These are phyloP conservation scores for Chalciporus sphaerocephalus DNA, from an alignment of 768 basidiomycete genomes.

Conservation along the genomic window DNA sequence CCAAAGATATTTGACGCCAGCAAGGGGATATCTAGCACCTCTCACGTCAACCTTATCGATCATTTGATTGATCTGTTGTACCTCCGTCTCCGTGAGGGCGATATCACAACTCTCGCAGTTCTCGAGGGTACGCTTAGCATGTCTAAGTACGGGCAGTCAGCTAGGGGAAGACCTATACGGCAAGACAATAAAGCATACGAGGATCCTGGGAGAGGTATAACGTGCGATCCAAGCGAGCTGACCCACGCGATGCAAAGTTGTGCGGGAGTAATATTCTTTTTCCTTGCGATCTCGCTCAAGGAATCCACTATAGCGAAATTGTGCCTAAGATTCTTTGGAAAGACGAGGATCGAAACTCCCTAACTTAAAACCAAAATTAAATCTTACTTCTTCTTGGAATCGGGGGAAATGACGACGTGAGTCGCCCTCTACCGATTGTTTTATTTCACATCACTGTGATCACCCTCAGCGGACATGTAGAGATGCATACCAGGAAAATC, in stretches of 20 bases:
- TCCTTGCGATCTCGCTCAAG: constrained; percentile 38
- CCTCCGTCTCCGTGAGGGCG: constrained; percentile 37
- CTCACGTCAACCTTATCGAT: constrained; percentile 34
- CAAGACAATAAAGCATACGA: constrained; percentile 24
- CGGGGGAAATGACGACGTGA: constrained; percentile 34
- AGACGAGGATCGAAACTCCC: background rate
- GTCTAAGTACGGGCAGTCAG: constrained; percentile 16
- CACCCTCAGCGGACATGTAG: background rate
- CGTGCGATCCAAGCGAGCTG: constrained; percentile 34
- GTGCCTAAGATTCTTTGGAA: constrained; percentile 34
- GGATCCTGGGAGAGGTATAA: constrained; percentile 50
- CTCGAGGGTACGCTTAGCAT: constrained; percentile 40
- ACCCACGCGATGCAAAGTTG: constrained; percentile 46
- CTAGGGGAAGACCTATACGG: background rate
- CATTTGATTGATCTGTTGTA: constrained; percentile 36
- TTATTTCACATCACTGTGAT: background rate
- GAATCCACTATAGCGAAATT: constrained; percentile 42
- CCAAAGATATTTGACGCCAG: constrained; percentile 29
- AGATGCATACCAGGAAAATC: constrained; percentile 29
- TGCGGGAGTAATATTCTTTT: constrained; percentile 39
- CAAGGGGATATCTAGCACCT: constrained; percentile 37
- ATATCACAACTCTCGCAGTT: constrained; percentile 44
- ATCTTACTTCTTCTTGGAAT: constrained; percentile 40
- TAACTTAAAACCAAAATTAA: constrained; percentile 1
- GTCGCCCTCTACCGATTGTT: constrained; percentile 35